phyloP scores from a whole-genome alignment of 495 filamentous ascomycete genomes.

The Clohesyomyces aquaticus region DNA sequence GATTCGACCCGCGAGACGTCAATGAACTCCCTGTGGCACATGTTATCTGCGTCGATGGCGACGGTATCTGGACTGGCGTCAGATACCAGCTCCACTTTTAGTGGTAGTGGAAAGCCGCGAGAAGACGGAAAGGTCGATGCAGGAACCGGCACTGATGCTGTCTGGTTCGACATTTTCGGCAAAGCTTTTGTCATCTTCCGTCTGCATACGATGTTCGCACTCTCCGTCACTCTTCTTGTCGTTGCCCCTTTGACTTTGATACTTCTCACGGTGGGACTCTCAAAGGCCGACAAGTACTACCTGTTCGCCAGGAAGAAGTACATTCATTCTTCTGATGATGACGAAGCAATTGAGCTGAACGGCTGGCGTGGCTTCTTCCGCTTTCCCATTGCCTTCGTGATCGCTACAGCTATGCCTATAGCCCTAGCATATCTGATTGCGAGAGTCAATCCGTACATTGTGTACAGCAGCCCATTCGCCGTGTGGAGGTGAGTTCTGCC shows the following conservation, averaged over 20 bases:
- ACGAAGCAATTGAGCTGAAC: slow-evolving; percentile 65
- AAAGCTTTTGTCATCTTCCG: slow-evolving; percentile 75
- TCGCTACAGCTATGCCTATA: slow-evolving; percentile 70
- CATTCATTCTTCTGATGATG: slow-evolving; percentile 60
- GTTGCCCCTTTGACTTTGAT: slow-evolving; percentile 74
- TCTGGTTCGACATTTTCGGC: slow-evolving; percentile 96
- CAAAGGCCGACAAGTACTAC: slow-evolving; percentile 75
- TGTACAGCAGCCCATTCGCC: slow-evolving; percentile 83
- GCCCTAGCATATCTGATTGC: slow-evolving; percentile 74
- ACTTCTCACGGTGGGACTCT: slow-evolving; percentile 66
- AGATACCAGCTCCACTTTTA: slow-evolving; percentile 71
- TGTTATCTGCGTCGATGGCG: slow-evolving; percentile 79
- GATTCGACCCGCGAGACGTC: slow-evolving; percentile 76
- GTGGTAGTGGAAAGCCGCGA: slow-evolving; percentile 52
- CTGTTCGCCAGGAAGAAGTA: slow-evolving; percentile 70
- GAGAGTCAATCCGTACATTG: slow-evolving; percentile 83
- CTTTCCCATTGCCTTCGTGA: slow-evolving; percentile 74
- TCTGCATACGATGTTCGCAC: slow-evolving; percentile 80
- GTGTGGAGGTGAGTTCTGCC: slow-evolving; percentile 53
- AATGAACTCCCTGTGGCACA: slow-evolving; percentile 81
- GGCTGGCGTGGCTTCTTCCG: slow-evolving; percentile 83
- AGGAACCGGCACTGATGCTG: slow-evolving; percentile 69
- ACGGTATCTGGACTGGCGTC: slow-evolving; percentile 72
- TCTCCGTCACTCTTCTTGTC: slow-evolving; percentile 81
- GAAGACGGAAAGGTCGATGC: slow-evolving; percentile 67